Evolutionary conservation across 768 basidiomycete genomes (phyloP).

Genomic region (Mycena vitilis): DNA sequence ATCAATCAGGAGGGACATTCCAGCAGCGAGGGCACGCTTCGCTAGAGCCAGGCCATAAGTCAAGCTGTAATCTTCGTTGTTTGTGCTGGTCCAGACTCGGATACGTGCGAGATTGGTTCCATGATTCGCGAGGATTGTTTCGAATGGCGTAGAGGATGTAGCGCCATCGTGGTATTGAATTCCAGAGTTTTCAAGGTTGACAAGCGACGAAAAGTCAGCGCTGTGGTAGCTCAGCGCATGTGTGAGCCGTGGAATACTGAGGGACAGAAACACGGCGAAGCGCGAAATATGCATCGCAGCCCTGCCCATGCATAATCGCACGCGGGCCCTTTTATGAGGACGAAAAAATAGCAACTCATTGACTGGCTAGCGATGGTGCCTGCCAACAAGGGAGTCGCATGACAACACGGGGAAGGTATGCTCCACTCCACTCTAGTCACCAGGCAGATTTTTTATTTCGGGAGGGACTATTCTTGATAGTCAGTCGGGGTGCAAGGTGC

Average conservation of each 20-base stretch:
- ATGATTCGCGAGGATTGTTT: slow-evolving; percentile 64
- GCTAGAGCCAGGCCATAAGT: slow-evolving; percentile 64
- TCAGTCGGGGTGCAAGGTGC: too few species aligned
- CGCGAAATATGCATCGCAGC: slow-evolving; percentile 18
- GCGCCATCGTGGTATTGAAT: slow-evolving; percentile 17
- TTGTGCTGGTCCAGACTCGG: slow-evolving; percentile 71
- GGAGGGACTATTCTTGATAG: too few species aligned
- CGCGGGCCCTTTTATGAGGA: too few species aligned
- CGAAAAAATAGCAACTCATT: too few species aligned
- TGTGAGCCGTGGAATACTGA: slow-evolving; percentile 10
- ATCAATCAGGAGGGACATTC: slow-evolving; percentile 67
- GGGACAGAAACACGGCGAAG: slow-evolving; percentile 15
- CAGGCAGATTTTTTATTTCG: too few species aligned
- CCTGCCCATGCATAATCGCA: too few species aligned
- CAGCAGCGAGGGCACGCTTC: slow-evolving; percentile 66
- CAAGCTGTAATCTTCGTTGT: slow-evolving; percentile 60
- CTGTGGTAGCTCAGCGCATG: slow-evolving; percentile 15
- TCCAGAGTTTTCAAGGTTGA: slow-evolving; percentile 16
- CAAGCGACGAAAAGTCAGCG: slow-evolving; percentile 23
- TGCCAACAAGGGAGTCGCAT: too few species aligned
- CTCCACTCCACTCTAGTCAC: too few species aligned
- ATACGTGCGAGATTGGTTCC: slow-evolving; percentile 70
- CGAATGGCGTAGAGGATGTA: slow-evolving; percentile 12
- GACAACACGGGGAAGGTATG: too few species aligned
- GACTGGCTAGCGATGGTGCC: too few species aligned